Evolutionary conservation across 805 yeast genomes (phyloP), one percentile per base, ranked within the genome.

Genomic region (Ogataea salicorniae): DNA sequence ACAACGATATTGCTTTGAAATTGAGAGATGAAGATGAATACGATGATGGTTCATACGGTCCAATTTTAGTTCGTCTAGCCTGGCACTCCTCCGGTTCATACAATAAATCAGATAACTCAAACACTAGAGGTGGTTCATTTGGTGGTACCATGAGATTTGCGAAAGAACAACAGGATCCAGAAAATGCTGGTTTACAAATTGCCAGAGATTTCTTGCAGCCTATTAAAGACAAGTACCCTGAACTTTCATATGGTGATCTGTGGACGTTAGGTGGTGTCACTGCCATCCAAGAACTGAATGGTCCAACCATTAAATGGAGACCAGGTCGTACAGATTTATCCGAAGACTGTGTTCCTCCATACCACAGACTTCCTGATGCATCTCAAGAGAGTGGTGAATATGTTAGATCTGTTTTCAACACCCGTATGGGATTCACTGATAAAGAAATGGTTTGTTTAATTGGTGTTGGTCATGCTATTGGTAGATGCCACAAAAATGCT

Each of bases 261-360:
- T 82, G 85, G 82, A 83, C 89, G 9, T 66, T 83, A 34, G 86
- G 80, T n/a, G 89, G 88, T 34, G 84, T 77, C 42, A 74, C 70
- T 29, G 84, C 83, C 17, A 64, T 83, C 43, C 85, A 83, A 66
- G 81, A 73, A 50, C 64, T 80, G 72, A 80, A 76, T 38, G 89
- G 89, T 14, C 89, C 89, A 41, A 67, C 67, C 65, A 79, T 70
- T 64, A 72, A 58, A 58, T 80, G 75, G 89, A 78, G 73, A 65
- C 67, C 77, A 17, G 82, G 82, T 37, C 64, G 82, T 48, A 54
- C 56, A 38, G 78, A 77, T 52, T 56, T 62, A 42, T 51, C 50
- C 4, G 62, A 51, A 35, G 60, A 54, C 37, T 48, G 52, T 18
- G 72, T 69, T 17, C 80, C 81, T 8, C 73, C 73, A 14, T 70